phyloP scores from a whole-genome alignment of 805 yeast genomes.

The Barnettozyma botsteinii region DNA sequence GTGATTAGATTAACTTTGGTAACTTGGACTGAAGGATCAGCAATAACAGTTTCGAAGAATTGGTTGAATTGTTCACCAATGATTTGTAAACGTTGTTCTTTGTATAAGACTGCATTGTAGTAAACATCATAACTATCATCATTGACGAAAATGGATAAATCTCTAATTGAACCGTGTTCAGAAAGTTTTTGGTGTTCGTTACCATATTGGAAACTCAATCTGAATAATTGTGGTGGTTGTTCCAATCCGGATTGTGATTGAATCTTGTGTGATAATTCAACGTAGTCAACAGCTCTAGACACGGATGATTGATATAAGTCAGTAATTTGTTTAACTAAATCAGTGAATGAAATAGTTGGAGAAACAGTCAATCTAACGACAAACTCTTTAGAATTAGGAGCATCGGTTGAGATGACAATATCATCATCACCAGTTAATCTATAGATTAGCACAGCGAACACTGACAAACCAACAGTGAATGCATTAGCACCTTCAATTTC shows the following conservation, averaged over 20 bases:
- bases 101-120: slow-evolving; percentile 75
- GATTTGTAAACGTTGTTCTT: slow-evolving; percentile 58
- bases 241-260: slow-evolving; percentile 46
- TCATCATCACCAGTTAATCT: slow-evolving; percentile 94
- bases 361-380: slow-evolving; percentile 59
- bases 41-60: slow-evolving; percentile 37
- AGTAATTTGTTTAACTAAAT: slow-evolving; percentile 42
- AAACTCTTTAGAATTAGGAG: slow-evolving; percentile 38
- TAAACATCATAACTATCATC: slow-evolving; percentile 37
- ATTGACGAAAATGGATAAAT: slow-evolving; percentile 49
- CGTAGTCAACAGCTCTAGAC: slow-evolving; percentile 39
- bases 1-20: slow-evolving; percentile 69
- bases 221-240: slow-evolving; percentile 55
- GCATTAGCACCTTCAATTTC: slow-evolving; percentile 24
- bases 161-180: slow-evolving; percentile 50
- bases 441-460: slow-evolving; percentile 63
- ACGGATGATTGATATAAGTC: slow-evolving; percentile 33
- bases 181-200: slow-evolving; percentile 22
- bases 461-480: slow-evolving; percentile 55
- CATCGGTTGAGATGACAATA: slow-evolving; percentile 74
- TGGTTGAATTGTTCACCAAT: slow-evolving; percentile 68
- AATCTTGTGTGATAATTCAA: slow-evolving; percentile 49
- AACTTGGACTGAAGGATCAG: slow-evolving; percentile 37
- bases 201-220: slow-evolving; percentile 48
- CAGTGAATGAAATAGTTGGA: slow-evolving; percentile 47